phyloP scores from a whole-genome alignment of 2,329 filamentous ascomycete genomes.

The Fusarium sp. region DNA sequence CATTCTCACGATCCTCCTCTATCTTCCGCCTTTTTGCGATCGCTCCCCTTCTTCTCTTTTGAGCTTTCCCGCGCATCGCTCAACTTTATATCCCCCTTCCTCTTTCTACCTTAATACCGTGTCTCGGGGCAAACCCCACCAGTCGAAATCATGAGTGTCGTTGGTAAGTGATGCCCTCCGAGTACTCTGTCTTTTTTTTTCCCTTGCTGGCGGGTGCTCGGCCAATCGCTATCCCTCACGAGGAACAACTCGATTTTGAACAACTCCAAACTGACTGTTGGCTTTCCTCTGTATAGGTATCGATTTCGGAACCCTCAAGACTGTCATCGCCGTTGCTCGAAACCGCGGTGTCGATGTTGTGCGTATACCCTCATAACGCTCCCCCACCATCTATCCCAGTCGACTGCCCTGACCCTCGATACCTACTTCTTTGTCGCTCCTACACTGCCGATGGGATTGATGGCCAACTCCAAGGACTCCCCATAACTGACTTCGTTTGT shows the following conservation, averaged over 20 bases:
- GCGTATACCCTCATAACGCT: slow-evolving; percentile 59
- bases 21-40: slow-evolving; percentile 26
- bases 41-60: slow-evolving; percentile 29
- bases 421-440: not conserved
- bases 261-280: slow-evolving; percentile 29
- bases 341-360: slow-evolving; percentile 99
- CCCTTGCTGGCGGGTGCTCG: not conserved
- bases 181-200: not conserved
- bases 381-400: slow-evolving; percentile 16
- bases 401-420: slow-evolving; percentile 24
- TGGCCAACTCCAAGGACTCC: not conserved
- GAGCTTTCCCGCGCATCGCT: slow-evolving; percentile 36
- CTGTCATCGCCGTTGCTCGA: slow-evolving; percentile 95
- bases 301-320: slow-evolving; percentile 96
- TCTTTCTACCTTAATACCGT: slow-evolving; percentile 30
- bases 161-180: slow-evolving; percentile 52
- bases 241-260: slow-evolving; percentile 5
- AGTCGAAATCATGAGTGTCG: slow-evolving; percentile 62
- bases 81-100: slow-evolving; percentile 8
- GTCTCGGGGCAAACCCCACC: slow-evolving; percentile 39
- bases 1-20: slow-evolving; percentile 29
- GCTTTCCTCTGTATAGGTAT: slow-evolving; percentile 65
- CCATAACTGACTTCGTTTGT: slow-evolving; percentile 19
- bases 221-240: not conserved
- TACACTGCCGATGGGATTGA: slow-evolving; percentile 8